Evolutionary conservation across 2,329 filamentous ascomycete species (phyloP), one percentile per base, ranked within the genome.

Genomic region (Furcasterigmium sp.): DNA sequence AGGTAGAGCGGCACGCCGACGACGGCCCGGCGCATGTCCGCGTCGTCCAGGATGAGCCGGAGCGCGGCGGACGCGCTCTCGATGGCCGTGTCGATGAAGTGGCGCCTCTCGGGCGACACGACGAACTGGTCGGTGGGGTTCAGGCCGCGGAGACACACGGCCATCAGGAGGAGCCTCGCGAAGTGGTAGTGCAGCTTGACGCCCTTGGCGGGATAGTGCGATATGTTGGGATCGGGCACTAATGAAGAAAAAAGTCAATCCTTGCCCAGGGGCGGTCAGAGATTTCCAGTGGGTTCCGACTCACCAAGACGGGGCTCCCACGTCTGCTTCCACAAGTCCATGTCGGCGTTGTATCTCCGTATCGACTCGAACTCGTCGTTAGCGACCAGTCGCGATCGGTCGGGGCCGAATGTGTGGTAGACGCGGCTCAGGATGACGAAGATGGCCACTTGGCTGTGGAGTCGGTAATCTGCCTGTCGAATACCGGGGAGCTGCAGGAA

Each of bases 351-450:
- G 23, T 54, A 59, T 2, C 52, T 50, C 8, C 53, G 46, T 4
- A 61, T 36, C 0, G 51, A 44, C 15, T 63, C 63, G 45, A 68
- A 69, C 37, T 58, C 54, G 28, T 61, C 53, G 26, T 55, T 51
- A 30, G 49, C 43, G 57, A 59, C 49, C 55, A 60, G 44, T 43
- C 55, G 50, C 68, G 72, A 11, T 1, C 67, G 67, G 45, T 82
- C 78, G 1, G 73, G 70, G 1, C 78, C 78, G 54, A 82, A 83
- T 1, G 72, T 75, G 51, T 70, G 69, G 56, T 70, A 81, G 35
- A 70, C 75, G 53, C 69, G 70, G n/a, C 72, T 79, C 49, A 83
- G 65, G 41, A 82, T 81, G 44, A 76, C 72, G 45, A 83, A 76
- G 14, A 82, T 57, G 5, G 73, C 72, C 23, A 83, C 77, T 50